phyloP scores from a whole-genome alignment of 73 alveolate species.

The Stentor coeruleus region DNA sequence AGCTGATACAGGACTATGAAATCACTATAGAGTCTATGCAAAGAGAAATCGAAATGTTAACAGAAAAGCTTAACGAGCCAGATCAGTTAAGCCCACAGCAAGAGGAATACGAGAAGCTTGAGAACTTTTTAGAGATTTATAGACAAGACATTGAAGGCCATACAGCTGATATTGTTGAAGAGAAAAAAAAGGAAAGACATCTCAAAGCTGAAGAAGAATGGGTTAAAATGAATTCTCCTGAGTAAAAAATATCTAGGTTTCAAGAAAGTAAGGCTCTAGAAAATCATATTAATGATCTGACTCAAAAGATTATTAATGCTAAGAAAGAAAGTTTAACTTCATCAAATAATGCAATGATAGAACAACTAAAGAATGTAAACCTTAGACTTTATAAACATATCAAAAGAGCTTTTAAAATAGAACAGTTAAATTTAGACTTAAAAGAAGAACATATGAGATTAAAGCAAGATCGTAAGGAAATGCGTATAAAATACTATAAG shows the following conservation, averaged over 20 bases:
- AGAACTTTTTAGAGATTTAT: not conserved
- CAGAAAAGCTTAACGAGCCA: not conserved
- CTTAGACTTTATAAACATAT: not conserved
- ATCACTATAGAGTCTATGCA: not conserved
- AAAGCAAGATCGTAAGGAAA: not conserved
- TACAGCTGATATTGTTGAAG: not conserved
- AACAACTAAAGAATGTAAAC: not conserved
- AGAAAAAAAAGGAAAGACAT: not conserved
- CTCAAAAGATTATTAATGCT: not conserved
- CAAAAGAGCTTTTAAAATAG: not conserved
- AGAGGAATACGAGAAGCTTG: not conserved
- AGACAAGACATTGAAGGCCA: not conserved
- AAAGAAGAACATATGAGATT: not conserved
- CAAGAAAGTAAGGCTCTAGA: not conserved
- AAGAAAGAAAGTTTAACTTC: not conserved
- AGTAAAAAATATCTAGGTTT: not conserved
- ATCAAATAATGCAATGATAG: not conserved
- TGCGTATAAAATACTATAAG: not conserved
- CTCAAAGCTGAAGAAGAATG: not conserved
- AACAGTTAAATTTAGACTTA: not conserved
- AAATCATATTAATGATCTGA: not conserved
- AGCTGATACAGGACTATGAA: not conserved
- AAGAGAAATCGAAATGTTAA: not conserved
- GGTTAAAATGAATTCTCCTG: not conserved
- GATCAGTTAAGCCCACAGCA: not conserved